Evolutionary conservation across 2,329 filamentous ascomycete genomes (phyloP).

Genomic region (Arthrinium puccinioides): DNA sequence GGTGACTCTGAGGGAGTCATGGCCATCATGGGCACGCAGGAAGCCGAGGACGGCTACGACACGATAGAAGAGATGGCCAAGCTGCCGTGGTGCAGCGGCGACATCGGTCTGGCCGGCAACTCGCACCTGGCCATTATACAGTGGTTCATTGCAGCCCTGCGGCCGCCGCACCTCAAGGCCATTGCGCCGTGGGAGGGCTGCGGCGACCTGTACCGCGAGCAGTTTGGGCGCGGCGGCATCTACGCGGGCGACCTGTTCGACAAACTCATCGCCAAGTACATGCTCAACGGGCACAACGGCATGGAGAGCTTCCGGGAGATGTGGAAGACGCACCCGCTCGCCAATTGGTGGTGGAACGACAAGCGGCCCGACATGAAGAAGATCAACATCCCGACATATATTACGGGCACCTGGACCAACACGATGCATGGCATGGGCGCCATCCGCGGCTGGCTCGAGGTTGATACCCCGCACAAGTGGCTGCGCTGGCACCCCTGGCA

Average conservation of each 20-base stretch:
- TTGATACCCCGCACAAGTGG: constrained; percentile 29
- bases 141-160: constrained; percentile 14
- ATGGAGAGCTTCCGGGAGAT: constrained; percentile 9
- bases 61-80: constrained; percentile 14
- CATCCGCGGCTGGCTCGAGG: constrained; percentile 23
- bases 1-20: constrained; percentile 14
- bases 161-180: constrained; percentile 9
- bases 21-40: constrained; percentile 11
- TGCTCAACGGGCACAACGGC: constrained; percentile 5
- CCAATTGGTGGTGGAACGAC: constrained; percentile 10
- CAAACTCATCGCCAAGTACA: constrained; percentile 6
- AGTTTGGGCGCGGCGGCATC: constrained; percentile 13
- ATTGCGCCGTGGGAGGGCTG: constrained; percentile 13
- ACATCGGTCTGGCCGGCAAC: constrained; percentile 16
- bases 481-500: constrained; percentile 27
- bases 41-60: constrained; percentile 19
- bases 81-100: constrained; percentile 16
- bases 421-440: constrained; percentile 9
- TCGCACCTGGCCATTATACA: constrained; percentile 15
- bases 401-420: constrained; percentile 10
- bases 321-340: constrained; percentile 6
- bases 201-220: constrained; percentile 16
- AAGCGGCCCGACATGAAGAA: constrained; percentile 10
- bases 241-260: constrained; percentile 12
- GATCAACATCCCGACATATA: constrained; percentile 10